These are phyloP conservation scores for Parietaria judaica DNA, from an alignment of 306 rosid species.

Conservation along the genomic window DNA sequence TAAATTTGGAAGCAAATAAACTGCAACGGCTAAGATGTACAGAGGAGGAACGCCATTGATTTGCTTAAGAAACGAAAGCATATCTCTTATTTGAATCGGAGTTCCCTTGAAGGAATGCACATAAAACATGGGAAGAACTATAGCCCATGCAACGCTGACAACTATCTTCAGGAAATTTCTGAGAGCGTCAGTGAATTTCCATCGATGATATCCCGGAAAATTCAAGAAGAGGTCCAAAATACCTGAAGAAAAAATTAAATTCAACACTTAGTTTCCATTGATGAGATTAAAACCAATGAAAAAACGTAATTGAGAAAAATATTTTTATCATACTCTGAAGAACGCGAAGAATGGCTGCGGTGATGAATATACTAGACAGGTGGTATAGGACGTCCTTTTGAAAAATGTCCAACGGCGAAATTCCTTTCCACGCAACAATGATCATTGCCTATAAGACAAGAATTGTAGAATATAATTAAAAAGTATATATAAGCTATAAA, in stretches of 20 bases:
- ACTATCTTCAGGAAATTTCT: conserved; percentile 73
- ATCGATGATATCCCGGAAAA: conserved; percentile 82
- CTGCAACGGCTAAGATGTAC: conserved; percentile 63
- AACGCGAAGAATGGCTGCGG: conserved; percentile 83
- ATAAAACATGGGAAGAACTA: conserved; percentile 67
- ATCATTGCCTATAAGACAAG: conserved; percentile 46
- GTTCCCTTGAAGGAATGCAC: conserved; percentile 37
- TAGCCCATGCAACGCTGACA: conserved; percentile 70
- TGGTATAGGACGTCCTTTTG: conserved; percentile 49
- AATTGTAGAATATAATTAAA: conserved; percentile 1
- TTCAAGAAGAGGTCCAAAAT: conserved; percentile 69
- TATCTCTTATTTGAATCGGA: conserved; percentile 28
- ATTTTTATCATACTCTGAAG: conserved; percentile 63
- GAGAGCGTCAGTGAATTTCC: conserved; percentile 69
- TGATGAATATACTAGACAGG: conserved; percentile 85
- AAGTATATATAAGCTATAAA: conserved; percentile 9
- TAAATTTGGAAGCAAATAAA: conserved; percentile 78
- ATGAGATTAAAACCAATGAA: not conserved
- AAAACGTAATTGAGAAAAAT: not conserved
- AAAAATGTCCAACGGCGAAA: conserved; percentile 48
- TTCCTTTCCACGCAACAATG: conserved; percentile 62
- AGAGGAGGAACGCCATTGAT: conserved; percentile 58
- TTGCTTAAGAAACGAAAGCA: conserved; percentile 43
- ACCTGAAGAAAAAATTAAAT: conserved; percentile 39
- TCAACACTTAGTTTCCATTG: not conserved